phyloP scores from a whole-genome alignment of 805 yeast species.

The Teunomyces panamensis region DNA sequence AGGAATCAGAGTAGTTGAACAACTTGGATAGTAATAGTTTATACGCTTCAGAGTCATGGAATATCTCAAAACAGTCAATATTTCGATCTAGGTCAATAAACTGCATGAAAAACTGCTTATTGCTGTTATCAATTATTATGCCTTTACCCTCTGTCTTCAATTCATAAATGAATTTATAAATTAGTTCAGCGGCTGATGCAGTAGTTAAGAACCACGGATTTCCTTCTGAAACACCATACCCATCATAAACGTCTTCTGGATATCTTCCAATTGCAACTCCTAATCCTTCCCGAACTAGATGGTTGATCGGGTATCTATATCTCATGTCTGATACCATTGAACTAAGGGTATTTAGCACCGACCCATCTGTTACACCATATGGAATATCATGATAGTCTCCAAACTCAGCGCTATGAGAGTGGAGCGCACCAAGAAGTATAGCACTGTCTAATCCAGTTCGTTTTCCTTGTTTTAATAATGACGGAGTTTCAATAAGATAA shows the following conservation, averaged over 20 bases:
- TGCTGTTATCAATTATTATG: constrained; percentile 36
- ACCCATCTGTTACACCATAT: constrained; percentile 56
- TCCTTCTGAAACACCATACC: constrained; percentile 67
- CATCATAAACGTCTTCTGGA: constrained; percentile 90
- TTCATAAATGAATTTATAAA: constrained; percentile 54
- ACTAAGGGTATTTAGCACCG: constrained; percentile 60
- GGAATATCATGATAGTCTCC: constrained; percentile 48
- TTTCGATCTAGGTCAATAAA: constrained; percentile 22
- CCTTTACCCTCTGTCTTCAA: constrained; percentile 39
- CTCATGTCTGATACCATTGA: constrained; percentile 68
- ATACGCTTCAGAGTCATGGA: constrained; percentile 44
- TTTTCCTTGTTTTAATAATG: constrained; percentile 29
- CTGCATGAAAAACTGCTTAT: constrained; percentile 29
- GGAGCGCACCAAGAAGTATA: constrained; percentile 52
- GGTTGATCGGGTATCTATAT: constrained; percentile 74
- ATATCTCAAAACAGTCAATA: constrained; percentile 26
- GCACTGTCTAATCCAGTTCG: constrained; percentile 83
- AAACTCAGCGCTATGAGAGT: constrained; percentile 42
- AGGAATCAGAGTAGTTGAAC: constrained; percentile 63
- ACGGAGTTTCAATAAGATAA: constrained; percentile 71
- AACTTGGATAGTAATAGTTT: constrained; percentile 43
- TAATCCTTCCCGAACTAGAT: constrained; percentile 28
- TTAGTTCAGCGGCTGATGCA: constrained; percentile 61
- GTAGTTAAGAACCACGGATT: constrained; percentile 93
- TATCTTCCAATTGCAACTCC: constrained; percentile 85